phyloP scores from a whole-genome alignment of 176 grass and related monocot genomes.

The Puccinellia tenuiflora region DNA sequence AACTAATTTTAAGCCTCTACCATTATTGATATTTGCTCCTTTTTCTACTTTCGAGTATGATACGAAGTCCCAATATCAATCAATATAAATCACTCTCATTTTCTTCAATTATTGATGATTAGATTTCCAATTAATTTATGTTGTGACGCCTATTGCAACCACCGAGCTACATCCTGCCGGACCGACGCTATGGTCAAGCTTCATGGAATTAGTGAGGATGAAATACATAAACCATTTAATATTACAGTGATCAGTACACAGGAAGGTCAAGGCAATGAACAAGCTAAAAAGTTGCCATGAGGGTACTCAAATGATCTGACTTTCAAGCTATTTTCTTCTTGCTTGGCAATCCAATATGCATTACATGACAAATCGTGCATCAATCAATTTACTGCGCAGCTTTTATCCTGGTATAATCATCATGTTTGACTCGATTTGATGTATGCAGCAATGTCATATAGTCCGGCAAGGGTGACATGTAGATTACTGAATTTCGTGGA shows the following conservation, averaged over 20 bases:
- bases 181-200: too few species aligned
- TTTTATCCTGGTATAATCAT: not conserved
- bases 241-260: not conserved
- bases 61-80: too few species aligned
- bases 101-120: too few species aligned
- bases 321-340: not conserved
- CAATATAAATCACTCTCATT: too few species aligned
- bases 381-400: not conserved
- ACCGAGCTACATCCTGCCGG: too few species aligned
- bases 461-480: not conserved
- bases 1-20: too few species aligned
- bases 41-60: too few species aligned
- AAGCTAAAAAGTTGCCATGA: not conserved
- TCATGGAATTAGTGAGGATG: not conserved
- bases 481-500: not conserved
- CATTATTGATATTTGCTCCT: too few species aligned
- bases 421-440: not conserved
- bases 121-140: too few species aligned
- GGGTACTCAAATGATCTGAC: not conserved
- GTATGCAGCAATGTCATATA: not conserved
- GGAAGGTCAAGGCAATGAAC: not conserved
- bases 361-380: not conserved
- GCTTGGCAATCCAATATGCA: not conserved
- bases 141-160: too few species aligned
- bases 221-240: not conserved